These are phyloP conservation scores for Oryza rufipogon DNA, from an alignment of 176 grass and related monocot genomes.

Conservation along the genomic window DNA sequence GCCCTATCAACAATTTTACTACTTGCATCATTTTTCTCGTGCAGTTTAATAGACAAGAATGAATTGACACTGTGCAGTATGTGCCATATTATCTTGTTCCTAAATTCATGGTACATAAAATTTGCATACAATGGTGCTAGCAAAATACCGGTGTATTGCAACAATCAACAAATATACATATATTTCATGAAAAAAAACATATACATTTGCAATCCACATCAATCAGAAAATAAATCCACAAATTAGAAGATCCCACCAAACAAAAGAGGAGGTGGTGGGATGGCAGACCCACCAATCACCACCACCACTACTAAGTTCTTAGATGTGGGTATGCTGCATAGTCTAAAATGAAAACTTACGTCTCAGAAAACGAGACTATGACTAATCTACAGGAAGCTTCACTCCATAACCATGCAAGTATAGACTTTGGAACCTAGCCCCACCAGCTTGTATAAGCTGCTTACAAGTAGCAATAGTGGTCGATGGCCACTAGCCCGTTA, in stretches of 20 bases:
- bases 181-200: not conserved
- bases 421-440: not conserved
- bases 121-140: not conserved
- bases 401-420: not conserved
- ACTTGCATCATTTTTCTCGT: not conserved
- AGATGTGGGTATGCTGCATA: not conserved
- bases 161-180: not conserved
- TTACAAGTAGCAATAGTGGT: not conserved
- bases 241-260: too few species aligned
- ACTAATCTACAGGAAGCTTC: not conserved
- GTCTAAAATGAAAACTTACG: not conserved
- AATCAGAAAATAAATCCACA: not conserved
- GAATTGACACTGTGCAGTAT: not conserved
- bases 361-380: not conserved
- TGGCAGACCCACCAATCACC: not conserved
- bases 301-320: not conserved
- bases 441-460: not conserved
- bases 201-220: not conserved
- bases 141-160: not conserved
- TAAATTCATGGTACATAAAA: not conserved
- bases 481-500: too few species aligned
- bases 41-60: not conserved
- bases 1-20: slow-evolving; percentile 4
- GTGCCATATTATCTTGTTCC: not conserved
- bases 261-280: not conserved